A percentile compares a stretch with the other conserved stretches of the same genome.
phyloP scores from a whole-genome alignment of 371 early-diverging fungal species.

The Rhizopus arrhizus region DNA sequence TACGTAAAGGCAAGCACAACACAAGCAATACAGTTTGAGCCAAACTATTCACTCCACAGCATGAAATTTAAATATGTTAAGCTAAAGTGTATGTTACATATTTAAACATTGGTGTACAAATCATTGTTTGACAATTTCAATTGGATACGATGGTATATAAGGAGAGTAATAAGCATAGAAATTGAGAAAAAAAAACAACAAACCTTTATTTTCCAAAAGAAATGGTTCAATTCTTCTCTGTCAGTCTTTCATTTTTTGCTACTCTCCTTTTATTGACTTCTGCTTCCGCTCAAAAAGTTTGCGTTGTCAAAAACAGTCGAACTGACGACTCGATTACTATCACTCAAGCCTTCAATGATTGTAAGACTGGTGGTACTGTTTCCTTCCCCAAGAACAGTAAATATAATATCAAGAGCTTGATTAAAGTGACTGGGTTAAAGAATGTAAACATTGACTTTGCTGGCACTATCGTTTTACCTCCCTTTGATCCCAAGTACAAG shows the following conservation, averaged over 20 bases:
- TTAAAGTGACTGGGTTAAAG: conserved; percentile 24
- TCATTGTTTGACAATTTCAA: no score
- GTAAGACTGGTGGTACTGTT: conserved; percentile 37
- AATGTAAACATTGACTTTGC: conserved; percentile 36
- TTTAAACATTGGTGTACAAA: no score
- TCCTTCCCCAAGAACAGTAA: conserved; percentile 26
- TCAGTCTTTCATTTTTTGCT: no score
- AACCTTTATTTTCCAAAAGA: background rate
- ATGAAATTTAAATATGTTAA: no score
- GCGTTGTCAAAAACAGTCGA: conserved; percentile 22
- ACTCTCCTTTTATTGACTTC: no score
- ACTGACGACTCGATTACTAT: conserved; percentile 33
- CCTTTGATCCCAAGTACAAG: conserved; percentile 25
- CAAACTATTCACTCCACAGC: no score
- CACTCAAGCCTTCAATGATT: conserved; percentile 29
- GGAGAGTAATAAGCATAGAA: no score
- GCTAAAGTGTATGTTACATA: no score
- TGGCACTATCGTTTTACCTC: conserved; percentile 32
- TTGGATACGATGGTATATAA: no score
- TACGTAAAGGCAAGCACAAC: no score
- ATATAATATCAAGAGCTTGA: conserved; percentile 29
- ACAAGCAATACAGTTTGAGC: no score
- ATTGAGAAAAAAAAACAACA: background rate
- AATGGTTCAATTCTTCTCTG: no score
- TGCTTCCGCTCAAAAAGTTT: conserved; percentile 4